A percentile compares a stretch with the other conserved stretches of the same genome.
Evolutionary conservation across 108 stramenopile species (phyloP).

Genomic region (Pseudonitzschia multistriata): DNA sequence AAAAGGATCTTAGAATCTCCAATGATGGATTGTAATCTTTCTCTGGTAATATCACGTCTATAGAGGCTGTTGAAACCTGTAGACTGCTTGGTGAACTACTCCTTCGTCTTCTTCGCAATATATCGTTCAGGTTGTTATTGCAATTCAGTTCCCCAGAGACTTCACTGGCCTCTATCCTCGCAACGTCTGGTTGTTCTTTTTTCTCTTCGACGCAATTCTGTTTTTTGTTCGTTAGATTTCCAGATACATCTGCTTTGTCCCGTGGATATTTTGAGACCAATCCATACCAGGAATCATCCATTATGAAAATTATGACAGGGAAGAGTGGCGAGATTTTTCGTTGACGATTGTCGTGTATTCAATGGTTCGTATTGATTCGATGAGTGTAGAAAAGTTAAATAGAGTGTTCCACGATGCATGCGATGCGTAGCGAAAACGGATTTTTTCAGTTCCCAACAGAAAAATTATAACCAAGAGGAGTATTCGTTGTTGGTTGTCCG

Average conservation of each 20-base stretch:
- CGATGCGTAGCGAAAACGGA: not conserved
- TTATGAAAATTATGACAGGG: conserved; percentile 2
- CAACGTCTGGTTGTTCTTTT: not conserved
- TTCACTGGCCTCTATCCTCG: not conserved
- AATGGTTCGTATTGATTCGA: not conserved
- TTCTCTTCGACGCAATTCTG: not conserved
- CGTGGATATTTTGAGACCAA: not conserved
- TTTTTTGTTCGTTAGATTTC: not conserved
- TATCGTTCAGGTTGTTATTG: not conserved
- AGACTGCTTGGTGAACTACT: conserved; percentile 11
- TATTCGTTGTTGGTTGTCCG: conserved; percentile 1
- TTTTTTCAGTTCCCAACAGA: not conserved
- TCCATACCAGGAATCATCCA: conserved; percentile 13
- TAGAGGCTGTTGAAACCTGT: conserved; percentile 11
- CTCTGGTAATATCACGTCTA: conserved; percentile 7
- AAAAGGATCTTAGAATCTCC: conserved; percentile 12
- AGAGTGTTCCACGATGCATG: not conserved
- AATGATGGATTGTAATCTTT: conserved; percentile 14
- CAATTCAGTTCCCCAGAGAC: not conserved
- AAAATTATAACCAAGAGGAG: not conserved
- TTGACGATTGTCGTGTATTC: conserved; percentile 12
- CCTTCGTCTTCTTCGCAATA: conserved; percentile 5
- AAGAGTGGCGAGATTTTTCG: not conserved
- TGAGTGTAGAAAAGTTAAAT: not conserved
- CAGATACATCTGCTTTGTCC: not conserved